Evolutionary conservation across 768 basidiomycete genomes (phyloP).

Genomic region (Boletus vinaceobasis): DNA sequence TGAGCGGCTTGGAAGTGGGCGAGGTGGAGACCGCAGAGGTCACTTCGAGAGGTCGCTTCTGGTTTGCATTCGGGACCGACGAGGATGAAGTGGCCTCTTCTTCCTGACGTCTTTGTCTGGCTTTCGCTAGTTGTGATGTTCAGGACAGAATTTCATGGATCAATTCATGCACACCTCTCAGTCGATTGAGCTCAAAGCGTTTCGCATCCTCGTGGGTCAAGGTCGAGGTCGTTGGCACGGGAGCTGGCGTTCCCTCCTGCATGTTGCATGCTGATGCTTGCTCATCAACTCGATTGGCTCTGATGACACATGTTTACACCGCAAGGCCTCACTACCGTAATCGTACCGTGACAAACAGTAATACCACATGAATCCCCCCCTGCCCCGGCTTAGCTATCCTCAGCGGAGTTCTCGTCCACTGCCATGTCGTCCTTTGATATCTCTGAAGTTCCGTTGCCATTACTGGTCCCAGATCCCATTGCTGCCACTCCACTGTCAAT

Average conservation of each 20-base stretch:
- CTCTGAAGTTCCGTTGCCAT: conserved; percentile 12
- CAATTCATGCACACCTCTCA: conserved; percentile 51
- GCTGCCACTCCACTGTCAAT: conserved; percentile 16
- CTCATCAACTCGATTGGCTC: neutral
- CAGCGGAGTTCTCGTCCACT: conserved; percentile 20
- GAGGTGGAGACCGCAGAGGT: conserved; percentile 57
- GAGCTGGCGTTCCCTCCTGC: conserved; percentile 5
- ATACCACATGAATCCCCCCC: neutral
- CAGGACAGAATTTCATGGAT: neutral
- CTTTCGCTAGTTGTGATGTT: conserved; percentile 55
- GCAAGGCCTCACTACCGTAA: neutral
- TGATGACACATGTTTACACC: conserved; percentile 21
- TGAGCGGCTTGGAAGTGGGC: conserved; percentile 56
- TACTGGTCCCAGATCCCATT: conserved; percentile 14
- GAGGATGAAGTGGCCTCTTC: conserved; percentile 48
- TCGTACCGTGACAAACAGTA: too few species aligned
- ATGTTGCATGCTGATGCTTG: neutral
- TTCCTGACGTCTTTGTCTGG: conserved; percentile 65
- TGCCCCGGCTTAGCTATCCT: conserved; percentile 5
- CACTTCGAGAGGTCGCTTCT: conserved; percentile 67
- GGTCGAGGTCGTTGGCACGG: conserved; percentile 15
- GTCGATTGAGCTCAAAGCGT: conserved; percentile 73
- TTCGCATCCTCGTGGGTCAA: conserved; percentile 67
- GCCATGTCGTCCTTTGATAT: conserved; percentile 26
- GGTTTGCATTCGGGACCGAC: conserved; percentile 54